A percentile compares a stretch with the other conserved stretches of the same genome.
These are phyloP conservation scores for Emericellopsis terricola DNA, from an alignment of 495 filamentous ascomycete genomes.

Conservation along the genomic window DNA sequence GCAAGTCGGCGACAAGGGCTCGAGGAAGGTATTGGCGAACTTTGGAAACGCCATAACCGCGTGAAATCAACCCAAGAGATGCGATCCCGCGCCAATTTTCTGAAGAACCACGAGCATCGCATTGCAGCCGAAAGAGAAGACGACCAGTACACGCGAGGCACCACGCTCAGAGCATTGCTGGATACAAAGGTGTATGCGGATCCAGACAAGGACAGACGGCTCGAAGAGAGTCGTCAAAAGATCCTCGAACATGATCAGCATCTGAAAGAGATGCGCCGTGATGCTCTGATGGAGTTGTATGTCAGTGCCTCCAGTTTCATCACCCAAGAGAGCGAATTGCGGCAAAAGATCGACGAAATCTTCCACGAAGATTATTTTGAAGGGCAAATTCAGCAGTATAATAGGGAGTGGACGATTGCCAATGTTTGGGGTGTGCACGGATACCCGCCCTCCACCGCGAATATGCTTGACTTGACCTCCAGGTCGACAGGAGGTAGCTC, in stretches of 20 bases:
- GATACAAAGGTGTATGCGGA: conserved; percentile 12
- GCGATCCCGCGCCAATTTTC: conserved; percentile 4
- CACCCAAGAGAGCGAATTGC: conserved; percentile 23
- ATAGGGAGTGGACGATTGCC: conserved; percentile 3
- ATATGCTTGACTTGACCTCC: conserved; percentile 10
- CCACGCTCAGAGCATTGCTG: conserved; percentile 12
- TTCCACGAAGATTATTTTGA: conserved; percentile 15
- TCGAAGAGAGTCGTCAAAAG: conserved; percentile 8
- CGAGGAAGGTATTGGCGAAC: conserved; percentile 14
- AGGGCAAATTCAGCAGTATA: neutral
- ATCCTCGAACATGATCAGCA: conserved; percentile 5
- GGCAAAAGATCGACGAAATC: conserved; percentile 13
- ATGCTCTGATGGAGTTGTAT: conserved; percentile 28
- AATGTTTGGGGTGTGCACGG: conserved; percentile 22
- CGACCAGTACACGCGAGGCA: conserved; percentile 23
- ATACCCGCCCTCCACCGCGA: conserved; percentile 12
- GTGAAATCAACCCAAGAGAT: conserved; percentile 10
- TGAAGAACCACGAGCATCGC: conserved; percentile 11
- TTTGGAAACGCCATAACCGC: conserved; percentile 14
- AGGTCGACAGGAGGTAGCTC: no score
- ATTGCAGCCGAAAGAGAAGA: conserved; percentile 20
- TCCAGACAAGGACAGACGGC: conserved; percentile 16
- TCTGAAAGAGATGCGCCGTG: conserved; percentile 21
- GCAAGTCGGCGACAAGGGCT: conserved; percentile 17
- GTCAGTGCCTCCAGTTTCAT: conserved; percentile 27